Percentiles rank a stretch among this genome's conserved stretches.
Conservation (phyloP, 768 basidiomycete genomes). For the Termitomyces sp. region DNA sequence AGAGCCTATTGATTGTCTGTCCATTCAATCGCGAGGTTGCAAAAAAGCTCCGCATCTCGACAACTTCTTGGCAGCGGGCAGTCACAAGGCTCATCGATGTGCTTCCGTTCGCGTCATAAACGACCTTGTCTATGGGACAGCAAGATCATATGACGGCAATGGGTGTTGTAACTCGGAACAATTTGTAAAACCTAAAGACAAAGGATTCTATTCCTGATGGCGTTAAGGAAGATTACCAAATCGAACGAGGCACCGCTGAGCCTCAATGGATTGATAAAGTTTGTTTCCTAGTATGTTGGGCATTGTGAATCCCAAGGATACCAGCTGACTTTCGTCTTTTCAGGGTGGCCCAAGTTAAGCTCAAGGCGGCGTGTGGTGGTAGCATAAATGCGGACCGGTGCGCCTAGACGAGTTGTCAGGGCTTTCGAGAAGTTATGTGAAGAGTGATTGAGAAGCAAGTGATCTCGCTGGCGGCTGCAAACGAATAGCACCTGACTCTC, state of each 20-base stretch:
- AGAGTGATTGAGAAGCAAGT: not conserved
- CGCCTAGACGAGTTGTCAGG: too few species aligned
- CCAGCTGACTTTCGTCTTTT: not conserved
- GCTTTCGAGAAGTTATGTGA: not conserved
- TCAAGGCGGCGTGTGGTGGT: not conserved
- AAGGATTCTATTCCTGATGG: not conserved
- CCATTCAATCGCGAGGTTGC: not conserved
- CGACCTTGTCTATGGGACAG: not conserved
- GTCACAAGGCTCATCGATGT: not conserved
- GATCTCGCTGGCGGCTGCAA: too few species aligned
- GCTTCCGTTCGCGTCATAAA: not conserved
- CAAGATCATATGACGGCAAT: not conserved
- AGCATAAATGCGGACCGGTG: not conserved
- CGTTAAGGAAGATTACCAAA: not conserved
- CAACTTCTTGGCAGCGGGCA: not conserved
- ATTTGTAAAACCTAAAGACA: not conserved
- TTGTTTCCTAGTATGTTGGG: too few species aligned
- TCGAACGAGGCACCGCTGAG: too few species aligned
- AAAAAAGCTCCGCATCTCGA: too few species aligned
- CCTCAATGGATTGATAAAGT: not conserved
- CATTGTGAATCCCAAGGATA: not conserved
- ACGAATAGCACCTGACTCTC: not conserved
- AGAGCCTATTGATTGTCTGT: too few species aligned
- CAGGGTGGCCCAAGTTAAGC: not conserved
- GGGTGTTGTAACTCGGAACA: not conserved